These are phyloP conservation scores for Marasmius tenuissimus DNA, from an alignment of 1,284 basidiomycete genomes.

Conservation along the genomic window DNA sequence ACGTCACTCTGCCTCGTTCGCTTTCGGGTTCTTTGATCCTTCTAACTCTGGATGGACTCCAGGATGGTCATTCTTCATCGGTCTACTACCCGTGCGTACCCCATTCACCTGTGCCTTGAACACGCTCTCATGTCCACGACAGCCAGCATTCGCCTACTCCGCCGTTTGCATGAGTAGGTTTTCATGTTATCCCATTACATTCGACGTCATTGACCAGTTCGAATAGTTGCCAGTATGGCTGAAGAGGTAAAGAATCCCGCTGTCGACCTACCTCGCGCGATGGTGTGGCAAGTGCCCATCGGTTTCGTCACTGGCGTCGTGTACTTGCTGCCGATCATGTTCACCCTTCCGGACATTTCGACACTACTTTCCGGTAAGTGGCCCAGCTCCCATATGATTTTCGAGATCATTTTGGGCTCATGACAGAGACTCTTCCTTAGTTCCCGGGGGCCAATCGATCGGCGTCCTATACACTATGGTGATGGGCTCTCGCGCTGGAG, in stretches of 20 bases:
- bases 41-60: slow-evolving; percentile 54
- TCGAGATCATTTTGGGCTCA: neutral
- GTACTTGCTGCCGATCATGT: slow-evolving; percentile 69
- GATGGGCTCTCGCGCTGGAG: slow-evolving; percentile 60
- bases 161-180: slow-evolving; percentile 52
- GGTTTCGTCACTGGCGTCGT: slow-evolving; percentile 56
- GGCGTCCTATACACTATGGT: slow-evolving; percentile 66
- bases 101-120: neutral
- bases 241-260: slow-evolving; percentile 65
- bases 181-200: neutral
- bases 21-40: slow-evolving; percentile 48
- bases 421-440: slow-evolving; percentile 28
- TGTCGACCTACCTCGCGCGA: slow-evolving; percentile 55
- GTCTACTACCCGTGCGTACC: slow-evolving; percentile 43
- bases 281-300: slow-evolving; percentile 63
- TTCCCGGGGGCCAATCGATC: slow-evolving; percentile 62
- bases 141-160: slow-evolving; percentile 50
- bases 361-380: slow-evolving; percentile 49
- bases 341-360: slow-evolving; percentile 60
- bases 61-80: slow-evolving; percentile 61
- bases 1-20: slow-evolving; percentile 45
- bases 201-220: neutral
- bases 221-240: slow-evolving; percentile 56
- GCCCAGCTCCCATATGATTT: neutral
- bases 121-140: slow-evolving; percentile 25